Conservation (phyloP, 1,284 basidiomycete species). For the Boletus albobrunnescens region DNA sequence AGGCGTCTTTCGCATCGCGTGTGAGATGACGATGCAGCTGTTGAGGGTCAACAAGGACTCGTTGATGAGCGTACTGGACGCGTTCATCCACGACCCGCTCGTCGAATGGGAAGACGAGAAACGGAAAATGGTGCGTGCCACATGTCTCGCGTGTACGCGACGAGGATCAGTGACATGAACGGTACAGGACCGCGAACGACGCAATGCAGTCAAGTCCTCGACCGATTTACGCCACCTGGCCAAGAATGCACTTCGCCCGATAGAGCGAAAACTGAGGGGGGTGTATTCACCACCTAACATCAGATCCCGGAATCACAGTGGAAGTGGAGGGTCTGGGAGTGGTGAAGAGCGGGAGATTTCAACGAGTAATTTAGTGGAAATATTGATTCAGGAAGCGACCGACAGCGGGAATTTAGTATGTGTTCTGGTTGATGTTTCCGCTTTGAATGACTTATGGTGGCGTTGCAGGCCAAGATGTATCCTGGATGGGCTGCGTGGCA, state of each 20-base stretch:
- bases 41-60: slow-evolving; percentile 91
- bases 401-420: slow-evolving; percentile 67
- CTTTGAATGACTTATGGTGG: background rate
- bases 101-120: slow-evolving; percentile 92
- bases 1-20: slow-evolving; percentile 90
- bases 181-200: slow-evolving; percentile 34
- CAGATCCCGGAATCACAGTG: slow-evolving; percentile 30
- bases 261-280: slow-evolving; percentile 82
- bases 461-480: slow-evolving; percentile 67
- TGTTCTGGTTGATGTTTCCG: slow-evolving; percentile 6
- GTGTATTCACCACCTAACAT: slow-evolving; percentile 59
- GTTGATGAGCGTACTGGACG: slow-evolving; percentile 93
- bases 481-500: slow-evolving; percentile 86
- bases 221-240: slow-evolving; percentile 63
- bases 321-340: slow-evolving; percentile 22
- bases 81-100: slow-evolving; percentile 96
- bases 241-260: slow-evolving; percentile 71
- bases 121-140: slow-evolving; percentile 48
- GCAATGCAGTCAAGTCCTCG: slow-evolving; percentile 44
- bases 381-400: slow-evolving; percentile 84
- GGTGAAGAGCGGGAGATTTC: slow-evolving; percentile 59
- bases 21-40: slow-evolving; percentile 87
- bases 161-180: background rate
- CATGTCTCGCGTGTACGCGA: background rate
- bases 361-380: slow-evolving; percentile 84